Conservation (phyloP, 2,329 filamentous ascomycete genomes). For the Dichotomopilus funicola region DNA sequence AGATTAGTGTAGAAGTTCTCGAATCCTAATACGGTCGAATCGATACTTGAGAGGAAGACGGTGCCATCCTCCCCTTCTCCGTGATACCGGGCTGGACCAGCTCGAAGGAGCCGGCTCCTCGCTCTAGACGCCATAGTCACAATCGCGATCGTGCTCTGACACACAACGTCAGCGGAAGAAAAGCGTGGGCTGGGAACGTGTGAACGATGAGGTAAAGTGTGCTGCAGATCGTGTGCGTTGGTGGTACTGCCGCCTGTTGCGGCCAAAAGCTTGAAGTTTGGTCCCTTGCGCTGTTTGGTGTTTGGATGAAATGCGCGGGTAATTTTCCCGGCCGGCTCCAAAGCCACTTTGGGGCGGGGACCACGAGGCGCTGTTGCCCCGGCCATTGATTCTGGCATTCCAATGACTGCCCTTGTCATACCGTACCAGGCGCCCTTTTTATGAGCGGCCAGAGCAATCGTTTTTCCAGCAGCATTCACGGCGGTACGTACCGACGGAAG, state of each 20-base stretch:
- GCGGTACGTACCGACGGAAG: too few relatives aligned
- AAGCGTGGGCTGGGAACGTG: background rate
- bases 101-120: background rate
- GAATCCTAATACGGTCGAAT: background rate
- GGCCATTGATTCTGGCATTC: too few relatives aligned
- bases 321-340: background rate
- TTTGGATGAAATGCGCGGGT: background rate
- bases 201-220: constrained; percentile 5
- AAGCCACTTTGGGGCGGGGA: background rate
- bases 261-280: background rate
- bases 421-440: too few relatives aligned
- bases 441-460: too few relatives aligned
- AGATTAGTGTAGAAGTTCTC: constrained; percentile 3
- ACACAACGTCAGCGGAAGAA: background rate
- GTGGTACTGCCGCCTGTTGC: constrained; percentile 6
- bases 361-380: background rate
- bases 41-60: background rate
- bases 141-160: background rate
- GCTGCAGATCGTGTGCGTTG: constrained; percentile 8
- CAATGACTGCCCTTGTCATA: too few relatives aligned
- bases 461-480: too few relatives aligned
- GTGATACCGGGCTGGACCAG: background rate
- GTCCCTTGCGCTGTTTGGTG: background rate
- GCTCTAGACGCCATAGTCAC: too few relatives aligned
- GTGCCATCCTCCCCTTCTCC: too few relatives aligned